These are phyloP conservation scores for Filosporella fistucella DNA, from an alignment of 495 filamentous ascomycete species.

Conservation along the genomic window DNA sequence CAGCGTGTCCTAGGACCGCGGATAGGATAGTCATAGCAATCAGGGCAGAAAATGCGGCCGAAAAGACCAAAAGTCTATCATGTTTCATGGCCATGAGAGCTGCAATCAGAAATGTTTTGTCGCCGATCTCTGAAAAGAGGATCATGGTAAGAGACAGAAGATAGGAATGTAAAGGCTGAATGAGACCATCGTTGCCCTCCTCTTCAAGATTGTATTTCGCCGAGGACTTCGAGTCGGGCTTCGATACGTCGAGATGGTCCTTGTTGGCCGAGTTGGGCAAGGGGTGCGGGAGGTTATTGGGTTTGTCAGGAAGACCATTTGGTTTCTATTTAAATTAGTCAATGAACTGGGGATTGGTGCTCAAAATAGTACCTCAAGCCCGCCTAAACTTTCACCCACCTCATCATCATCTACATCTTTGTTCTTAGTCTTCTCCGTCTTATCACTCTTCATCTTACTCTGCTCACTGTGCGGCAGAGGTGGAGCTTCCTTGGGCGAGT, in stretches of 20 bases:
- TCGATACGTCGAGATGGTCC: slow-evolving; percentile 62
- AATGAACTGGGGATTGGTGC: slow-evolving; percentile 11
- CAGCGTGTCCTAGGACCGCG: slow-evolving; percentile 88
- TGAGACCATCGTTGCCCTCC: slow-evolving; percentile 56
- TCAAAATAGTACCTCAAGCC: slow-evolving; percentile 57
- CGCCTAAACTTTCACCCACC: slow-evolving; percentile 38
- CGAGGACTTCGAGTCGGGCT: slow-evolving; percentile 32
- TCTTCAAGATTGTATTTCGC: slow-evolving; percentile 19
- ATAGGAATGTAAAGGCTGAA: slow-evolving; percentile 86
- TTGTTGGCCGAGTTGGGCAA: slow-evolving; percentile 62
- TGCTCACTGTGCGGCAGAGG: slow-evolving; percentile 77
- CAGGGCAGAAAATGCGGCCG: slow-evolving; percentile 85
- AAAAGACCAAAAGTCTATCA: slow-evolving; percentile 86
- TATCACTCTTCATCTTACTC: slow-evolving; percentile 41
- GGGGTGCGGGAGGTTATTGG: slow-evolving; percentile 73
- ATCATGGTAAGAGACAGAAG: slow-evolving; percentile 95
- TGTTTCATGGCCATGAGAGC: slow-evolving; percentile 99
- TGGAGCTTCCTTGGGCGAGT: slow-evolving; percentile 78
- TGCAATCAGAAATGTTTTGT: slow-evolving; percentile 97
- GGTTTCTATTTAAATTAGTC: slow-evolving; percentile 60
- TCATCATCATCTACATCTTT: slow-evolving; percentile 31
- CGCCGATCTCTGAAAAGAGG: slow-evolving; percentile 92
- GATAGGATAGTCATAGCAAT: slow-evolving; percentile 96
- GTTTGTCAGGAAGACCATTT: slow-evolving; percentile 70
- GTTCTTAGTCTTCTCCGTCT: slow-evolving; percentile 32